Evolutionary conservation across 257 asterid species (phyloP), one percentile per base, ranked within the genome.

Genomic region (Perilla frutescens): DNA sequence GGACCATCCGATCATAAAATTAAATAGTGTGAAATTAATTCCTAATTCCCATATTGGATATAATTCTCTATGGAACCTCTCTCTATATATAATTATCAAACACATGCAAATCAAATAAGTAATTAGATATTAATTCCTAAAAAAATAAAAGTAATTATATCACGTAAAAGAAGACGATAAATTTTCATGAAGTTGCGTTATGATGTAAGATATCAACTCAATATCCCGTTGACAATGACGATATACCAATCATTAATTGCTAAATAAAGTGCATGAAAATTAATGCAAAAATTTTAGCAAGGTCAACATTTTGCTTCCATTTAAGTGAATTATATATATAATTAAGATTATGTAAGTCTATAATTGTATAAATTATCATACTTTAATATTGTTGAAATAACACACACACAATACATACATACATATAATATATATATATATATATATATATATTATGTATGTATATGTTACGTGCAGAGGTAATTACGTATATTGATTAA

Each of bases 181-280:
- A 20, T 54, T 20, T 15, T 26, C 10, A 34, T 1, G 3, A 15
- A 36, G 4, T 13, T 6, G 11, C 5, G 29, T 1, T 13, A 36
- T 69, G 45, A 49, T 31, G 59, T 29, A 69, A 69, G 4, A 40
- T 47, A 48, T 60, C 3, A 36, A 34, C 36, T 48, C 58, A 29
- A 7, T 41, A 51, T 71, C 43, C 40, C 31, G 54, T 66, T 47
- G 69, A 75, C 60, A 75, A 57, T 11, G 79, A 75, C 66, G 12
- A 75, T 20, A 3, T 4, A 75, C 69, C 70, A 66, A 74, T 36
- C 31, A 37, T 56, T 60, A 43, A 59, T 58, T 65, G 78, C 73
- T 31, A 14, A 13, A 65, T 54, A 71, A 44, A 54, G 50, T 68
- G 62, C 45, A 34, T 40, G 49, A 53, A 73, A 20, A 20, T 2